These are phyloP conservation scores for Solanum arcanum DNA, from an alignment of 257 asterid genomes.

Conservation along the genomic window DNA sequence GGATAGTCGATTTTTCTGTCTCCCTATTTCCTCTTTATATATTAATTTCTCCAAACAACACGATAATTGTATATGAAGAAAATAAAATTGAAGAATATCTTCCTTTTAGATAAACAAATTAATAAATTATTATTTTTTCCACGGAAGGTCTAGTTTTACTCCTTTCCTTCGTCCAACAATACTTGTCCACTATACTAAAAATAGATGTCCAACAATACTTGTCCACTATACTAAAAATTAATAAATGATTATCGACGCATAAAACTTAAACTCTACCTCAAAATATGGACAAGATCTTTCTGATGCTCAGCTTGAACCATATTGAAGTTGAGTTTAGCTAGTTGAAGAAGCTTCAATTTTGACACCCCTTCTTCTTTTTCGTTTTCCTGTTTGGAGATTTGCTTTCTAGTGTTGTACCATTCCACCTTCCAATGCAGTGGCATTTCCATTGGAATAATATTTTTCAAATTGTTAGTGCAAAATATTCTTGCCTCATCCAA, in stretches of 20 bases:
- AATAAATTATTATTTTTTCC: neutral
- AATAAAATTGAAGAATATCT: neutral
- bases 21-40: neutral
- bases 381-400: slow-evolving; percentile 5
- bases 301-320: slow-evolving; percentile 38
- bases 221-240: too few relatives aligned
- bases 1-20: neutral
- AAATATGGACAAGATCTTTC: slow-evolving; percentile 33
- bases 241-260: neutral
- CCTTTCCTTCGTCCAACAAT: too few relatives aligned
- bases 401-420: slow-evolving; percentile 34
- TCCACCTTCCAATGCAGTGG: slow-evolving; percentile 31
- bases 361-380: neutral
- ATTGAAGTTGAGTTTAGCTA: slow-evolving; percentile 54
- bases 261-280: slow-evolving; percentile 16
- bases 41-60: neutral
- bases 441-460: neutral
- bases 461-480: neutral
- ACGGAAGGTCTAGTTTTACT: neutral
- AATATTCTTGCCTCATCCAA: slow-evolving; percentile 15
- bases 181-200: too few relatives aligned
- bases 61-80: too few relatives aligned
- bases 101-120: neutral
- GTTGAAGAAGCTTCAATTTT: slow-evolving; percentile 5
- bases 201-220: too few relatives aligned